Evolutionary conservation across 1,139 yeast genomes (phyloP).

Genomic region (Diutina neorugosa): DNA sequence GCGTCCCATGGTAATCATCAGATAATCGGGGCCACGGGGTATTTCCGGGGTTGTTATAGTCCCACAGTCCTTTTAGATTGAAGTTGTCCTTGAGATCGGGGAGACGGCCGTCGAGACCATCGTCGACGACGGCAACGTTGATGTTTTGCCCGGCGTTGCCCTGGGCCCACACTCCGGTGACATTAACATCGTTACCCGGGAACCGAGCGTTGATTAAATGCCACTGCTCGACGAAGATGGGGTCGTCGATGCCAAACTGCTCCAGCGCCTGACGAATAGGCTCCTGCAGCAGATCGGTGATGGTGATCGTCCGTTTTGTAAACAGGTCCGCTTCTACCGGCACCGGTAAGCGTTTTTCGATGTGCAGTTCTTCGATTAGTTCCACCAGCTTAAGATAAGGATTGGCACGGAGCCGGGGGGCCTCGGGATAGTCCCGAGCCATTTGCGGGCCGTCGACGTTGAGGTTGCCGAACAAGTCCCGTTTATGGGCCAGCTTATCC

Average conservation of each 20-base stretch:
- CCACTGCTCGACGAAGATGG: slow-evolving; percentile 79
- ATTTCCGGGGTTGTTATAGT: slow-evolving; percentile 66
- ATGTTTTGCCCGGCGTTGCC: slow-evolving; percentile 75
- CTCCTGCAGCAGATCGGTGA: slow-evolving; percentile 36
- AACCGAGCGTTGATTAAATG: slow-evolving; percentile 61
- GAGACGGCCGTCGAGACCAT: slow-evolving; percentile 78
- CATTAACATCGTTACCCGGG: slow-evolving; percentile 82
- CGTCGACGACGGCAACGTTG: slow-evolving; percentile 85
- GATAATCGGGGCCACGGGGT: slow-evolving; percentile 68
- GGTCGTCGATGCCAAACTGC: slow-evolving; percentile 63
- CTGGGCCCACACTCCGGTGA: slow-evolving; percentile 73
- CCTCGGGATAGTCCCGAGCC: slow-evolving; percentile 17
- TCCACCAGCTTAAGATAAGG: slow-evolving; percentile 32
- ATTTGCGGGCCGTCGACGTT: slow-evolving; percentile 18
- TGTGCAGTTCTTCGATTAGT: slow-evolving; percentile 33
- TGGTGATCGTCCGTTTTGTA: slow-evolving; percentile 5
- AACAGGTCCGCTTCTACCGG: slow-evolving; percentile 10
- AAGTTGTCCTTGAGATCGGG: slow-evolving; percentile 64
- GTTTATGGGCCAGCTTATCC: slow-evolving; percentile 23
- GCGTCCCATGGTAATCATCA: slow-evolving; percentile 94
- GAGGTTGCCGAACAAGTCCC: slow-evolving; percentile 24
- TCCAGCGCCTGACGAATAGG: slow-evolving; percentile 33
- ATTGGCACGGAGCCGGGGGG: slow-evolving; percentile 15
- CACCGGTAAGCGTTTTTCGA: slow-evolving; percentile 36
- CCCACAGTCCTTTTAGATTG: slow-evolving; percentile 75